Conservation (phyloP, 108 stramenopile genomes). For the Tribonema minus region DNA sequence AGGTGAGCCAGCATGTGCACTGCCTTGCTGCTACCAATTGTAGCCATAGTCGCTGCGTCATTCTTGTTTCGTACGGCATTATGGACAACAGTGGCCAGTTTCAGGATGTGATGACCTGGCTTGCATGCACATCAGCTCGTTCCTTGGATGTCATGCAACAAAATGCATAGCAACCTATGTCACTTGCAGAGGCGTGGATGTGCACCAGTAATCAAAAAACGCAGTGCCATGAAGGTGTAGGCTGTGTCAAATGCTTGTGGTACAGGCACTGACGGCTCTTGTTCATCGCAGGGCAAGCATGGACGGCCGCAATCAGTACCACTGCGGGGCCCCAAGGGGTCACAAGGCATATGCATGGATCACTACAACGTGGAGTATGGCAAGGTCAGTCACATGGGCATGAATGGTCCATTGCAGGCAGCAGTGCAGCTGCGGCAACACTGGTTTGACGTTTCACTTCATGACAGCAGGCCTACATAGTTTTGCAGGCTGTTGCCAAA, state of each 20-base stretch:
- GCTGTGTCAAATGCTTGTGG: not conserved
- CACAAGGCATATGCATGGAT: not conserved
- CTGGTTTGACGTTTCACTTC: too few species aligned
- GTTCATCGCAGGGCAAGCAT: not conserved
- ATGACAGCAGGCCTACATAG: too few species aligned
- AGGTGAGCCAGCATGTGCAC: not conserved
- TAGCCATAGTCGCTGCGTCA: not conserved
- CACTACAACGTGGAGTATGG: not conserved
- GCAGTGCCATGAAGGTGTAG: not conserved
- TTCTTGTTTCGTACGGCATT: too few species aligned
- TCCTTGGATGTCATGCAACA: too few species aligned
- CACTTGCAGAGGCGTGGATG: not conserved
- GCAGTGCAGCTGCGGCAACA: not conserved
- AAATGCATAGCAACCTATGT: not conserved
- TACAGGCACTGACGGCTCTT: not conserved
- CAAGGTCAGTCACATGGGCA: too few species aligned
- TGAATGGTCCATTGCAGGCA: not conserved
- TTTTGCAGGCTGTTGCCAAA: too few species aligned
- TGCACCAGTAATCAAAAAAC: not conserved
- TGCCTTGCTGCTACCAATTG: not conserved
- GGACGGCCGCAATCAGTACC: not conserved
- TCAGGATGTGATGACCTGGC: too few species aligned
- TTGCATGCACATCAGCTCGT: too few species aligned
- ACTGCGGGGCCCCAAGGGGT: not conserved
- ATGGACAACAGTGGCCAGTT: too few species aligned